Evolutionary conservation across 495 filamentous ascomycete genomes (phyloP), one percentile per base, ranked within the genome.

Genomic region (Filosporella fistucella): DNA sequence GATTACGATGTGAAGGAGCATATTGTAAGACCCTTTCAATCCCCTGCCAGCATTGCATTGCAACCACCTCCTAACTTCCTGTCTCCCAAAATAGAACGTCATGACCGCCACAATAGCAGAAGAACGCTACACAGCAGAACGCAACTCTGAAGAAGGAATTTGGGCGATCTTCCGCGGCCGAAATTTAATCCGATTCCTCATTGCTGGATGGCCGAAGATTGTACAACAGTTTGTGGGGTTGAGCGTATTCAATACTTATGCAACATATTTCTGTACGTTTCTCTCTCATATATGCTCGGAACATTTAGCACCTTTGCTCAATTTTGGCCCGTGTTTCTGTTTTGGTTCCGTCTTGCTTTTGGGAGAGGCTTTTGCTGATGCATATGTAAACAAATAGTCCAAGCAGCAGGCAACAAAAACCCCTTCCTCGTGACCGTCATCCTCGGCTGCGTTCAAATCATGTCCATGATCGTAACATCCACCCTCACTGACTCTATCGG

Each of bases 361-460:
- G n/a, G n/a, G n/a, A n/a, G n/a, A n/a, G n/a, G n/a, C n/a, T n/a
- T 16, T 32, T 41, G 20, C 3, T 18, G 2, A 47, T 26, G 4
- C 13, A 9, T 12, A 20, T 7, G 20, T 33, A 32, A 11, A 37
- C 23, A 63, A 61, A 13, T 28, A 51, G 47, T 71, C 45, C 68
- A 71, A 58, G 55, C 63, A 25, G 67, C 68, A 4, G 68, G 68
- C 2, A 65, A 50, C 53, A 52, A 64, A 6, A 58, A 71, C 45
- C 67, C 68, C 3, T 70, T 71, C 55, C 50, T 58, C 22, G 67
- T 70, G 10, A 71, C 67, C 0, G 51, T 69, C 16, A 71, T 71
- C 22, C 54, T 68, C 0, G 66, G 65, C 10, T 69, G 66, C 47
- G 63, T 68, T 5, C 67, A 71, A 37, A 36, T 71, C 4, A 33